A percentile compares a stretch with the other conserved stretches of the same genome.
phyloP scores from a whole-genome alignment of 345 rosid species.

The Eucalyptus dawsonii region DNA sequence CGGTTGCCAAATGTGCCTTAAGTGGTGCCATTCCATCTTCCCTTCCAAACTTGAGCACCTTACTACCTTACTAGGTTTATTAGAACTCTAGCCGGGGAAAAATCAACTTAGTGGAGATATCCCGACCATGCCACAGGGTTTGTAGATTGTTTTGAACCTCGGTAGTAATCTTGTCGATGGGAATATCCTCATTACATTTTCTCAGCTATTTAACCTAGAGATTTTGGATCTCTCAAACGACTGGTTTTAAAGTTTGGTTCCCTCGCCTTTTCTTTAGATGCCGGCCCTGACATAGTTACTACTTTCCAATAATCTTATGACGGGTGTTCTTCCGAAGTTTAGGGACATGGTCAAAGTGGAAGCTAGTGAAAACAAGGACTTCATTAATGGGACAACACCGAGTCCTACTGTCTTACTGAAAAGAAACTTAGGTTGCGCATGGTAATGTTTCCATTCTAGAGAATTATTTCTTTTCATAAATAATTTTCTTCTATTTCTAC shows the following conservation, averaged over 20 bases:
- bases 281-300: slow-evolving; percentile 29
- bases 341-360: neutral
- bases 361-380: slow-evolving; percentile 23
- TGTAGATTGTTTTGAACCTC: slow-evolving; percentile 72
- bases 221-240: slow-evolving; percentile 72
- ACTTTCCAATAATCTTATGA: slow-evolving; percentile 50
- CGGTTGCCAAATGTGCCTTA: rapidly evolving
- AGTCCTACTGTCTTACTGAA: neutral
- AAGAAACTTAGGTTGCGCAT: neutral
- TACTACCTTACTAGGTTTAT: too few species aligned
- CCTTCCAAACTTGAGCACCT: too few species aligned
- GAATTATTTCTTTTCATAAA: rapidly evolving
- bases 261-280: slow-evolving; percentile 4
- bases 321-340: slow-evolving; percentile 35
- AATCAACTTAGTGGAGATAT: slow-evolving; percentile 46
- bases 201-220: slow-evolving; percentile 31
- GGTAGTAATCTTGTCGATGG: slow-evolving; percentile 49
- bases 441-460: rapidly evolving
- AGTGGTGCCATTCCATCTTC: too few species aligned
- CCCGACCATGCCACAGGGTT: slow-evolving; percentile 31
- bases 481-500: rapidly evolving
- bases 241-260: slow-evolving; percentile 37
- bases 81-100: slow-evolving; percentile 63
- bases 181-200: slow-evolving; percentile 21
- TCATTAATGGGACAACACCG: neutral